phyloP scores from a whole-genome alignment of 768 basidiomycete genomes.

The Pholiota microspora region DNA sequence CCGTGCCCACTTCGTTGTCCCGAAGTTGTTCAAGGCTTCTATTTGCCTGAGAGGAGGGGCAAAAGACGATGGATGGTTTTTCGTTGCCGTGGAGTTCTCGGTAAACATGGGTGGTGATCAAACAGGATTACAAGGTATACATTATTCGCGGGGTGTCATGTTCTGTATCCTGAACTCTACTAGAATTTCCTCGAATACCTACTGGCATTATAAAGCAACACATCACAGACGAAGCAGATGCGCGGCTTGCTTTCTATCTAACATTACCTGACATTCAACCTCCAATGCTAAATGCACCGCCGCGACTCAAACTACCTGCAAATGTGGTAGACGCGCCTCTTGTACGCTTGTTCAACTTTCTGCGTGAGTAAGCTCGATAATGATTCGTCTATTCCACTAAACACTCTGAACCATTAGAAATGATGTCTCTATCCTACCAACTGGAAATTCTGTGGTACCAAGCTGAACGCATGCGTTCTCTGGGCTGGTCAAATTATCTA shows the following conservation, averaged over 20 bases:
- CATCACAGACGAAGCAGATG: conserved; percentile 72
- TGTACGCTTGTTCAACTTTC: conserved; percentile 81
- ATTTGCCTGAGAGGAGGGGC: conserved; percentile 72
- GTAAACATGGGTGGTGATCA: conserved; percentile 73
- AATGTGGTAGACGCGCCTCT: conserved; percentile 79
- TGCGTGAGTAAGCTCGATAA: conserved; percentile 56
- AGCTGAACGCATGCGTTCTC: conserved; percentile 75
- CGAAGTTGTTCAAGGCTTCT: conserved; percentile 70
- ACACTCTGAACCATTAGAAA: conserved; percentile 46
- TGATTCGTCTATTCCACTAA: background rate
- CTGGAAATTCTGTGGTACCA: conserved; percentile 88
- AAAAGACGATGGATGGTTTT: conserved; percentile 80
- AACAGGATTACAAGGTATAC: conserved; percentile 65
- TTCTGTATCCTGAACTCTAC: background rate
- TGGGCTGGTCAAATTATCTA: conserved; percentile 84
- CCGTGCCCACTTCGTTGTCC: conserved; percentile 73
- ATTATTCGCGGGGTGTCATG: background rate
- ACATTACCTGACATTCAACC: conserved; percentile 43
- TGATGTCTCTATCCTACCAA: conserved; percentile 91
- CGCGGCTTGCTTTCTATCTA: conserved; percentile 63
- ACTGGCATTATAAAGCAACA: conserved; percentile 59
- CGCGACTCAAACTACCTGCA: conserved; percentile 51
- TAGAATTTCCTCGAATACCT: conserved; percentile 76
- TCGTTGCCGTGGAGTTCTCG: conserved; percentile 73
- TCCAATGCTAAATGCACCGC: conserved; percentile 38